Percentiles rank a stretch among this genome's conserved stretches.
These are phyloP conservation scores for Oryza meyeriana DNA, from an alignment of 176 grass and related monocot species.

Conservation along the genomic window DNA sequence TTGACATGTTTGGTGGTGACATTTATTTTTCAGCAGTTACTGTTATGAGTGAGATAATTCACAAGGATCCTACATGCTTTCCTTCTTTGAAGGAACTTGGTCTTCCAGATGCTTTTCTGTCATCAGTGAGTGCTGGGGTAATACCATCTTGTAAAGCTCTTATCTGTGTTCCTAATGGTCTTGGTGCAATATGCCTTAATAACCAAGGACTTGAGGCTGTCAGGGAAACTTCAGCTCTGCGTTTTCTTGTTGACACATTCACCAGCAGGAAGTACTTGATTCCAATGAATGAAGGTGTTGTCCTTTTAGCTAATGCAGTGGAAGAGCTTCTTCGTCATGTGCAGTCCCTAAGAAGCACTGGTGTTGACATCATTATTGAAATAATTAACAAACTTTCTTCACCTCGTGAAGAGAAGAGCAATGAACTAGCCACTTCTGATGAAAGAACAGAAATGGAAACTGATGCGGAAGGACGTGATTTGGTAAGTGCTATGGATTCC, in stretches of 20 bases:
- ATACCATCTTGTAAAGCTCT: slow-evolving; percentile 90
- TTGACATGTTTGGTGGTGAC: slow-evolving; percentile 83
- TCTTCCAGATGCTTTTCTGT: slow-evolving; percentile 87
- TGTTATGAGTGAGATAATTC: slow-evolving; percentile 99
- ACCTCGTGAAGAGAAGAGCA: slow-evolving; percentile 46
- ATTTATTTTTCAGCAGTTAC: slow-evolving; percentile 98
- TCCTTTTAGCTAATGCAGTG: slow-evolving; percentile 91
- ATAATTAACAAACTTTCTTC: slow-evolving; percentile 79
- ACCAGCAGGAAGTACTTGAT: slow-evolving; percentile 91
- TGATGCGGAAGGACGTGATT: slow-evolving; percentile 81
- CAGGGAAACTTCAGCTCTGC: slow-evolving; percentile 69
- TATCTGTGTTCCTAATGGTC: slow-evolving; percentile 89
- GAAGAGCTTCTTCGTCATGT: slow-evolving; percentile 97
- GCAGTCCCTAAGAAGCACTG: slow-evolving; percentile 82
- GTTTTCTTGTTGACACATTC: slow-evolving; percentile 80
- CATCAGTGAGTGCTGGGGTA: slow-evolving; percentile 71
- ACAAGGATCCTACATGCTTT: slow-evolving; percentile 97
- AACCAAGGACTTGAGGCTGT: slow-evolving; percentile 83
- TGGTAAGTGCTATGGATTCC: slow-evolving; percentile 71
- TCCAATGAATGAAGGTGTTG: slow-evolving; percentile 96
- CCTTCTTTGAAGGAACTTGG: slow-evolving; percentile 78
- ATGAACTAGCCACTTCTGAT: slow-evolving; percentile 48
- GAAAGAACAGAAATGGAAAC: slow-evolving; percentile 91
- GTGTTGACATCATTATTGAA: slow-evolving; percentile 97
- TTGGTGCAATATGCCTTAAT: slow-evolving; percentile 97